Evolutionary conservation across 2,329 filamentous ascomycete species (phyloP), one percentile per base, ranked within the genome.

Genomic region (Venturia pyrina): DNA sequence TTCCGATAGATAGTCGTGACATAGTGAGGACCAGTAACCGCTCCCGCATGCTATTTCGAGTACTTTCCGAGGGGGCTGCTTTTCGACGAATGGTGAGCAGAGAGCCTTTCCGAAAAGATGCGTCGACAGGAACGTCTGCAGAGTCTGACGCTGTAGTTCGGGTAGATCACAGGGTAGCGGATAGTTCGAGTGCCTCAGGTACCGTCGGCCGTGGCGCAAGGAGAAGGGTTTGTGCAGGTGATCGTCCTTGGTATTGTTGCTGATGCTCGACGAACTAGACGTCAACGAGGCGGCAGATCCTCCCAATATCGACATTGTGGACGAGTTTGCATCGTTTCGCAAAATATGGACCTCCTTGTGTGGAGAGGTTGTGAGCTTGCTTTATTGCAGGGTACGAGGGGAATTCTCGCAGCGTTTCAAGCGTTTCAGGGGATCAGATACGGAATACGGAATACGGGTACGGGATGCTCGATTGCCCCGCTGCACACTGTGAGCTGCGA

Each of bases 21-120:
- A 96, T 80, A 91, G 87, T 41, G 90, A 88, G 70, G 90, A 93
- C 93, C 93, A 97, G 73, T 96, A 90, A 32, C 87, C 93, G 24
- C 89, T 89, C 21, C 93, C 93, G 75, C 93, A 98, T 40, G 88
- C 92, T 43, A 97, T 78, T 73, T 98, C 93, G 32, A 98, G 82
- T 37, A 98, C 88, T 69, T 87, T 87, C 71, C 83, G 83, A 0
- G 93, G 93, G 24, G 90, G 87, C 60, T 85, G 85, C 68, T 85
- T 82, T 56, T 82, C 78, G 65, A 91, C 82, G 40, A 81, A 80
- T 0, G 89, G 87, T 10, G 88, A 89, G 76, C 89, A 93, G 66
- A 95, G 83, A 0, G 91, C 89, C 13, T 86, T 86, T 57, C 91
- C 91, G 71, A 95, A 92, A 43, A 96, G 84, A 72, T 91, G 87